Base-by-base conservation (phyloP, 805 yeast genomes). In the Scheffersomyces coipomensis region DNA sequence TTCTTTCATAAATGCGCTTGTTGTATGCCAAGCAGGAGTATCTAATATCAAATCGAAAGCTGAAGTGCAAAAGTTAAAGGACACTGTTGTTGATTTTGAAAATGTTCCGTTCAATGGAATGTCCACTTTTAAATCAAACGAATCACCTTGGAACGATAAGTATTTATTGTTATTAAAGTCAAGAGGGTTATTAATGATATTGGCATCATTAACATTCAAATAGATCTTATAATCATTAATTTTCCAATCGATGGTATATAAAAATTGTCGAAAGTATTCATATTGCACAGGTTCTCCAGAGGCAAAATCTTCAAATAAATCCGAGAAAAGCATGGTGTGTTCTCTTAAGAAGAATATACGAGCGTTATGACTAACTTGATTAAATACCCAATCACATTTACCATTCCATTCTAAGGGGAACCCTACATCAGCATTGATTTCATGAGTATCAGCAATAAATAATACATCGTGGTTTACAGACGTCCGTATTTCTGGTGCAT, bases 11-110 rank as follows among this genome's bases (percentile, higher is more conserved):
- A 91, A 91, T 34, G 84, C 82, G 39, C 81, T 77, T 19, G 81
- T 66, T 0, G 98, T 90, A 53, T 88, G 95, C 96, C 98, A 93
- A 1, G 91, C 84, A 0, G 99, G 98, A 0, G 93, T 79, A 41
- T 81, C 84, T 2, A 90, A 57, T 1, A 76, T 65, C 34, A 93
- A 52, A 34, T 81, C 75, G 47, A 88, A 78, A 34, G 62, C 63
- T 0, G 86, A 79, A 0, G 96, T 83, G 2, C 47, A 46, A 2
- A 84, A 46, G 1, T 61, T 58, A 49, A 72, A 87, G 12, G 71
- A 63, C 12, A 84, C 66, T 0, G 75, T 71, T 1, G 78, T 76
- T 2, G 75, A 71, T 36, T 74, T 76, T 26, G 75, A 62, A 27
- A 76, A 71, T 13, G 80, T 68, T 0, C 76, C 72, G 11, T 73